Base-by-base conservation (phyloP, 2,329 filamentous ascomycete species). In the Elsinoe perseae region DNA sequence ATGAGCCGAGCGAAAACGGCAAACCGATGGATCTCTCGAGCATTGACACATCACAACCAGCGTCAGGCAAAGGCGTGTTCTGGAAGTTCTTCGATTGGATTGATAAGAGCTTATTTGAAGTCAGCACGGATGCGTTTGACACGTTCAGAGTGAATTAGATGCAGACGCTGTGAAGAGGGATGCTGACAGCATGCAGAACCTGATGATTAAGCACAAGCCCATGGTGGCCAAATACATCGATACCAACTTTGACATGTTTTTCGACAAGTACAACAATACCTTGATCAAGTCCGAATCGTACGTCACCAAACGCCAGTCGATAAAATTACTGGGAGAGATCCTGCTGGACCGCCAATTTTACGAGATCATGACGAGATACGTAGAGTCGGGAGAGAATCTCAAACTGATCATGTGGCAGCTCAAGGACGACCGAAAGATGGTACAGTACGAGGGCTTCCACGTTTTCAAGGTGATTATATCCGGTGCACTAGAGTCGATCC, bases 81-180 rank as follows among this genome's bases (percentile, higher is more conserved):
- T 98, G 93, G 93, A 85, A 82, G 46, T 97, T 97, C 73, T 97
- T 98, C 68, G 83, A 87, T 60, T 98, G 92, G 89, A 95, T 98
- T 65, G 91, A 97, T 73, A 89, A 89, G 72, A 89, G 90, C 64
- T 91, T 87, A 27, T 98, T 98, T 66, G 93, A 98, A 75, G 89
- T 97, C 62, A 91, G 90, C 65, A 92, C 93, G 28, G 93, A 98
- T 76, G 92, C 93, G 1, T 98, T 98, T 70, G 95, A 91, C 58
- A 97, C 92, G 3, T 98, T 98, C 72, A 82, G 92, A 70, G 89
- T 95, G 79, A 65, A 81, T 62, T 32, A 2, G n/a, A 32, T 4
- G 10, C 7, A 43, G 14, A 23, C 28, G 2, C 2, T 20, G 8
- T 34, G 6, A 16, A 16, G 9, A 27, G n/a, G 12, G 18, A 5